Conservation (phyloP, 176 grass and related monocot species). For the Triticum monococcum region DNA sequence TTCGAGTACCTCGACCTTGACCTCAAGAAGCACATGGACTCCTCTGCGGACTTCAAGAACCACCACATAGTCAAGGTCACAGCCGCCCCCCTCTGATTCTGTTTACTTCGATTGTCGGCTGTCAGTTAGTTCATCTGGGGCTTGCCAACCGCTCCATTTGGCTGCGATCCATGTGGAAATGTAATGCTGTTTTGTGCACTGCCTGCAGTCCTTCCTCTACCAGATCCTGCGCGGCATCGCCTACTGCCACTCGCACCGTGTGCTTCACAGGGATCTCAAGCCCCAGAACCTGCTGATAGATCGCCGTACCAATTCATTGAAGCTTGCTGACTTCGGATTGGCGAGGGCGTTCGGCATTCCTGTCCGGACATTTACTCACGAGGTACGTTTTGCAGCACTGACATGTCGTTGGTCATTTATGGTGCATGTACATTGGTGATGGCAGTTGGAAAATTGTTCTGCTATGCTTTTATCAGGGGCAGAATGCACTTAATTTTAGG, state of each 20-base stretch:
- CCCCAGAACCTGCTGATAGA: slow-evolving; percentile 97
- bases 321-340: slow-evolving; percentile 98
- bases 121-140: too few relatives aligned
- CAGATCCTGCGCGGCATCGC: slow-evolving; percentile 89
- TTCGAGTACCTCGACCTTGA: slow-evolving; percentile 97
- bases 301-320: slow-evolving; percentile 61
- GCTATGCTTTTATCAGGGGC: background rate
- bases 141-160: too few relatives aligned
- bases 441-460: background rate
- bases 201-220: slow-evolving; percentile 61
- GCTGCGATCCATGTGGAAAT: background rate
- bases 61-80: slow-evolving; percentile 69
- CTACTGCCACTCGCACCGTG: slow-evolving; percentile 88
- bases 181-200: background rate
- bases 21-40: slow-evolving; percentile 98
- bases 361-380: slow-evolving; percentile 82
- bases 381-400: slow-evolving; percentile 31
- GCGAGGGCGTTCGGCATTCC: slow-evolving; percentile 87
- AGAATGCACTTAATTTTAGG: background rate
- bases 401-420: background rate
- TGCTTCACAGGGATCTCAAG: slow-evolving; percentile 91
- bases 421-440: background rate
- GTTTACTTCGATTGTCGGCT: background rate
- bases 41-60: slow-evolving; percentile 78
- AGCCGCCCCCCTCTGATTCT: background rate